These are phyloP conservation scores for Symbiodinium pilosum DNA, from an alignment of 73 alveolate species.

Conservation along the genomic window DNA sequence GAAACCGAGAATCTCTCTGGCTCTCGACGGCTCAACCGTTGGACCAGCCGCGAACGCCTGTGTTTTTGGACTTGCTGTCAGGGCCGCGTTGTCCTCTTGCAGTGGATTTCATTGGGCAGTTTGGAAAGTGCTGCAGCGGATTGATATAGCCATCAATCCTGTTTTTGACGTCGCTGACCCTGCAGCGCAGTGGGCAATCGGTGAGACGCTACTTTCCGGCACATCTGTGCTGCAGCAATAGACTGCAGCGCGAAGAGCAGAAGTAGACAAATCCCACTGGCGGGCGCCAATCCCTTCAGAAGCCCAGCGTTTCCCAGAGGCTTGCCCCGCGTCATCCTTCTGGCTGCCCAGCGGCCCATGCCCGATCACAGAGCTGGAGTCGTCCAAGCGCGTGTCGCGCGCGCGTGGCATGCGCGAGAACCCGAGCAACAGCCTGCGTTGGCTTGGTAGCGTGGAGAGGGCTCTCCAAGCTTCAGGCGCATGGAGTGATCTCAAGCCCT, in stretches of 20 bases:
- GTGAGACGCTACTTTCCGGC: neutral
- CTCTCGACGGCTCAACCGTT: neutral
- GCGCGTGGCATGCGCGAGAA: neutral
- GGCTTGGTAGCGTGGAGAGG: neutral
- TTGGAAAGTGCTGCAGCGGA: neutral
- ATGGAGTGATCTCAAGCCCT: neutral
- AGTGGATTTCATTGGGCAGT: constrained; percentile 28
- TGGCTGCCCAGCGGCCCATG: no score
- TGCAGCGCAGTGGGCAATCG: neutral
- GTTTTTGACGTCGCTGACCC: neutral
- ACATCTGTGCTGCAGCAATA: neutral
- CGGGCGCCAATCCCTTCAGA: constrained; percentile 41
- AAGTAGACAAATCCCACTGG: neutral
- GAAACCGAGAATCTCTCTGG: neutral
- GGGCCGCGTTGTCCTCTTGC: constrained; percentile 37
- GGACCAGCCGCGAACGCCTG: constrained; percentile 1
- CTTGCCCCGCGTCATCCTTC: no score
- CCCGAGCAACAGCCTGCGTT: constrained; percentile 25
- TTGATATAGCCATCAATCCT: neutral
- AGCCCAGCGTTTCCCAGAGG: neutral
- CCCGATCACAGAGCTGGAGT: no score
- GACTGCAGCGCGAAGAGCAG: constrained; percentile 27
- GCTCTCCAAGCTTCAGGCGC: neutral
- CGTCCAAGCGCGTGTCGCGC: constrained; percentile 3
- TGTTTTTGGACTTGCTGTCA: constrained; percentile 27